Evolutionary conservation across 768 basidiomycete species (phyloP).

Genomic region (Leccinum incarnatum): DNA sequence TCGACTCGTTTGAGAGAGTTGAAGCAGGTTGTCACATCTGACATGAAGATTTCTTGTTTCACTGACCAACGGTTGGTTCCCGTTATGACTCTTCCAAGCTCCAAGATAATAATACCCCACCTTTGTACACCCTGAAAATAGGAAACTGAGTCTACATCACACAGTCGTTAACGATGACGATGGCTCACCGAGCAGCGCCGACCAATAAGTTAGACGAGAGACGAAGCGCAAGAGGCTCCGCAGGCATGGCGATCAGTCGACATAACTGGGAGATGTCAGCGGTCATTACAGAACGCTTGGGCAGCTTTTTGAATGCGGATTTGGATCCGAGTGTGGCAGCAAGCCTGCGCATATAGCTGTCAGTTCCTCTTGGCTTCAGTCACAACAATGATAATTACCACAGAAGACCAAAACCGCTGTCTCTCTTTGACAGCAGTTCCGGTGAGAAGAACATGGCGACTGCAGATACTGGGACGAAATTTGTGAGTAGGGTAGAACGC

Average conservation of each 20-base stretch:
- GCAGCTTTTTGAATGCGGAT: slow-evolving; percentile 81
- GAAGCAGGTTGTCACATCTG: slow-evolving; percentile 78
- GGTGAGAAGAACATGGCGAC: slow-evolving; percentile 79
- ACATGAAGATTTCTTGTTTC: slow-evolving; percentile 80
- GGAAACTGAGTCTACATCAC: slow-evolving; percentile 1
- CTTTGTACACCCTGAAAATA: slow-evolving; percentile 46
- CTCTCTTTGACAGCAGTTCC: slow-evolving; percentile 75
- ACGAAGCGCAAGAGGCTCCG: slow-evolving; percentile 81
- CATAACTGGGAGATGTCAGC: slow-evolving; percentile 84
- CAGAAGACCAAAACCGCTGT: slow-evolving; percentile 86
- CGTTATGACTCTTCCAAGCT: neutral
- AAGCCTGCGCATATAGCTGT: slow-evolving; percentile 53
- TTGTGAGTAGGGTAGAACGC: slow-evolving; percentile 2
- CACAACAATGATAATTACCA: slow-evolving; percentile 48
- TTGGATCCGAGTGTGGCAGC: slow-evolving; percentile 88
- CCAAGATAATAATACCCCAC: slow-evolving; percentile 20
- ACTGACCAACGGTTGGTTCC: slow-evolving; percentile 41
- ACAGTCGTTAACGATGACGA: neutral
- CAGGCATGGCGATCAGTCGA: slow-evolving; percentile 74
- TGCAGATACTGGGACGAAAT: neutral
- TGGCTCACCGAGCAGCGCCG: slow-evolving; percentile 76
- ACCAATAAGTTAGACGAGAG: slow-evolving; percentile 88
- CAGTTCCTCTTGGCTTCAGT: neutral
- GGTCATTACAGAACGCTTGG: slow-evolving; percentile 77
- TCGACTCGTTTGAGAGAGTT: slow-evolving; percentile 76